Evolutionary conservation across 1,284 basidiomycete genomes (phyloP).

Genomic region (Boletellus deceptivus): DNA sequence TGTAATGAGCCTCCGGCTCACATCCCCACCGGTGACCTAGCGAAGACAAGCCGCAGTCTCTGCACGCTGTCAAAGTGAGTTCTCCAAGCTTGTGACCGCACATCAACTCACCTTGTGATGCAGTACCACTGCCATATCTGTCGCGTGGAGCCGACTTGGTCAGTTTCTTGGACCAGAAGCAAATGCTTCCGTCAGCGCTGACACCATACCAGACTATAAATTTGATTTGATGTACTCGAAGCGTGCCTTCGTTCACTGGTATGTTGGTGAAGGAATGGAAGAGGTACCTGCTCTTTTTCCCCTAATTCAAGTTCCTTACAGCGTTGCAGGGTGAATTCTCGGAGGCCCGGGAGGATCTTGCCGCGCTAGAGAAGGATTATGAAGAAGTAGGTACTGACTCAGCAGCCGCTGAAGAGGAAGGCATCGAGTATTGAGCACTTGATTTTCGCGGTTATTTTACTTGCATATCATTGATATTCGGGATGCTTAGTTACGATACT

Average conservation of each 20-base stretch:
- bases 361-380: conserved; percentile 95
- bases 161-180: conserved; percentile 15
- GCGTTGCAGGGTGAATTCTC: conserved; percentile 82
- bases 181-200: conserved; percentile 4
- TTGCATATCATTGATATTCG: conserved; percentile 10
- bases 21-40: conserved; percentile 93
- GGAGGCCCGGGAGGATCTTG: conserved; percentile 96
- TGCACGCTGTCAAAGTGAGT: conserved; percentile 91
- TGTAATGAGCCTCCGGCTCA: conserved; percentile 93
- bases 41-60: conserved; percentile 89
- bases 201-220: conserved; percentile 76
- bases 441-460: neutral
- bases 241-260: conserved; percentile 97
- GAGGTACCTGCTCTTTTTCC: conserved; percentile 47
- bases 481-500: conserved; percentile 14
- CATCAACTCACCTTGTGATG: conserved; percentile 9
- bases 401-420: conserved; percentile 78
- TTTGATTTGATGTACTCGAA: conserved; percentile 98
- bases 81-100: neutral
- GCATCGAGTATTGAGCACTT: conserved; percentile 58
- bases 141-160: conserved; percentile 92
- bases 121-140: conserved; percentile 91
- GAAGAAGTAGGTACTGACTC: conserved; percentile 95
- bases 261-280: conserved; percentile 99
- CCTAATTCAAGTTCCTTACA: neutral